phyloP scores from a whole-genome alignment of 75 land plant species.

The Sequoia sempervirens region DNA sequence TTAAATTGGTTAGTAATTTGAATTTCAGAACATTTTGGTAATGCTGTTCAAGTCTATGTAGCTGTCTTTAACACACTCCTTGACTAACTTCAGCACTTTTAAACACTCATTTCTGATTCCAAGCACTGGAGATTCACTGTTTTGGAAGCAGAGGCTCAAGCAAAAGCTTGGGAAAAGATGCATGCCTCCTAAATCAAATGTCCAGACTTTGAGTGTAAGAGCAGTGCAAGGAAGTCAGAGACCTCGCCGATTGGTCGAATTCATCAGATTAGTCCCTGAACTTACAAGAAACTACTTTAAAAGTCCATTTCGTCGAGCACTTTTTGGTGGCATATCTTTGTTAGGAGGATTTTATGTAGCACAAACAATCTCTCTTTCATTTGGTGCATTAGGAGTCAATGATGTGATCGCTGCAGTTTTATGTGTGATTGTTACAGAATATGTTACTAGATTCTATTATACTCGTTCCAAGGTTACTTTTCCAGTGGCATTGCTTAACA shows the following conservation, averaged over 20 bases:
- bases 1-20: neutral
- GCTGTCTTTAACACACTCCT: neutral
- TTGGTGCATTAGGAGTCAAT: constrained; percentile 99
- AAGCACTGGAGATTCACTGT: neutral
- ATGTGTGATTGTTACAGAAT: constrained; percentile 91
- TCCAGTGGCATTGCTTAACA: constrained; percentile 87
- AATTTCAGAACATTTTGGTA: neutral
- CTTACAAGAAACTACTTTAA: constrained; percentile 76
- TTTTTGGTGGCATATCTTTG: constrained; percentile 92
- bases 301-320: constrained; percentile 80
- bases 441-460: constrained; percentile 84
- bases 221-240: constrained; percentile 51
- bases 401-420: constrained; percentile 96
- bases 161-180: neutral
- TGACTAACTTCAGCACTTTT: neutral
- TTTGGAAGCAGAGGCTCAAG: neutral
- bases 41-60: neutral
- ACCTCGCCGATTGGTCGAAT: constrained; percentile 70
- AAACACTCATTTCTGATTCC: neutral
- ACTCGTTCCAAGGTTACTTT: constrained; percentile 79
- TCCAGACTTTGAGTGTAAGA: constrained; percentile 12
- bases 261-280: constrained; percentile 62
- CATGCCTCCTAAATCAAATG: constrained; percentile 4
- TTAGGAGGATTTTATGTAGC: constrained; percentile 96
- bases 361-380: constrained; percentile 95